Evolutionary conservation across 2,329 filamentous ascomycete species (phyloP), one percentile per base, ranked within the genome.

Genomic region (Erysiphe pulchra): DNA sequence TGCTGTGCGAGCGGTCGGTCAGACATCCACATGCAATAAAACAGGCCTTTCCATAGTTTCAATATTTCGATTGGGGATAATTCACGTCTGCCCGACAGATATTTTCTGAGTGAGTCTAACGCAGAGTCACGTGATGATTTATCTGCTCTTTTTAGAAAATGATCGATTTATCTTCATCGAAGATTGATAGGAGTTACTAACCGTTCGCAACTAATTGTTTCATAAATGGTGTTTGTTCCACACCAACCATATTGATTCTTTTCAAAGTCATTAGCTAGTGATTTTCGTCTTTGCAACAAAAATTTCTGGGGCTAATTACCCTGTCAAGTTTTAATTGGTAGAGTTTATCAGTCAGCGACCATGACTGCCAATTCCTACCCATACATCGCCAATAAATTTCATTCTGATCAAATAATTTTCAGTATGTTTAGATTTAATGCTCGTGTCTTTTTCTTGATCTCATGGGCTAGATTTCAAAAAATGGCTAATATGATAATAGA

Each of bases 41-140:
- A 94, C 17, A 95, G 72, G 5, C 85, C 87, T 59, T 92, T 92
- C 84, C 85, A 93, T 52, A 95, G 71, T 65, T 93, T 93, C 49
- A 87, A 67, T 44, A 83, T 67, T 51, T 93, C 85, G 52, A 80
- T 61, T 37, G 72, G 65, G 16, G 72, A 64, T 49, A 94, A 72
- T 46, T 69, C 60, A 46, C 65, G 60, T 37, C 71, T 47, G 69
- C 49, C 52, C 4, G 73, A 69, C 59, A 95, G 77, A 66, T 82
- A 94, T 44, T 74, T 70, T 52, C 76, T 74, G 28, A 95, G 75
- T 42, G 80, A 82, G 45, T 71, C 65, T 59, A 94, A 71, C 46
- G 85, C 81, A 50, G 79, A 70, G 58, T 80, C 80, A 58, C 84
- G 80, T 47, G 73, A 74, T 62, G 76, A 77, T 58, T 80, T 76